A percentile compares a stretch with the other conserved stretches of the same genome.
Evolutionary conservation across 2,329 filamentous ascomycete species (phyloP).

Genomic region (Cadophora luteo-olivacea): DNA sequence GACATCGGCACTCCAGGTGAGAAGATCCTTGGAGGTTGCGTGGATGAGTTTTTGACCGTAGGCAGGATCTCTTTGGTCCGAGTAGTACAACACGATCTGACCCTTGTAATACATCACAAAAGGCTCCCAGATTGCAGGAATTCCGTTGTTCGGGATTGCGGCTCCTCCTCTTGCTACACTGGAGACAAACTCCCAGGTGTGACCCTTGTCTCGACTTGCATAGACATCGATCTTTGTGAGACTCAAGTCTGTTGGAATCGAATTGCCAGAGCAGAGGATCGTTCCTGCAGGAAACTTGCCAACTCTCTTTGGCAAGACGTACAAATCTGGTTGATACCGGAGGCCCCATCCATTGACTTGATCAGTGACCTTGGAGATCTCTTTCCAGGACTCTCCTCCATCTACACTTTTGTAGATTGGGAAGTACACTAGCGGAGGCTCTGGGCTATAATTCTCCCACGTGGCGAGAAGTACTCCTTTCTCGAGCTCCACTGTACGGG

Average conservation of each 20-base stretch:
- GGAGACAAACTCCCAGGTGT: constrained; percentile 71
- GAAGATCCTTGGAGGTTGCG: constrained; percentile 59
- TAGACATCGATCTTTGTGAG: constrained; percentile 74
- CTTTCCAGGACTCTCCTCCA: constrained; percentile 64
- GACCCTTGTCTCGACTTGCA: constrained; percentile 63
- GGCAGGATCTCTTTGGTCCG: constrained; percentile 70
- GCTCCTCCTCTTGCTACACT: constrained; percentile 68
- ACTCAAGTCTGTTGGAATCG: constrained; percentile 57
- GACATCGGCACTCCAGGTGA: constrained; percentile 63
- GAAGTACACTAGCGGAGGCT: constrained; percentile 58
- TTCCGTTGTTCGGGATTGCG: constrained; percentile 62
- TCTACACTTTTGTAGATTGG: constrained; percentile 61
- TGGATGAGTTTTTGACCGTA: constrained; percentile 75
- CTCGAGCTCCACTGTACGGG: constrained; percentile 45
- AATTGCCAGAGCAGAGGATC: constrained; percentile 59
- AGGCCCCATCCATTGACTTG: constrained; percentile 68
- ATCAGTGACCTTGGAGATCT: constrained; percentile 68
- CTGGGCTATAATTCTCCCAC: constrained; percentile 62
- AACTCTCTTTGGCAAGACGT: constrained; percentile 63
- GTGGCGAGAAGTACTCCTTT: constrained; percentile 56
- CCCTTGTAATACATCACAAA: constrained; percentile 66
- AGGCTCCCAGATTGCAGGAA: constrained; percentile 76
- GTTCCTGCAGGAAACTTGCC: constrained; percentile 67
- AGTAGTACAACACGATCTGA: constrained; percentile 71
- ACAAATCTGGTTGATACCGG: constrained; percentile 73